Evolutionary conservation across 192 early-diverging fungal species (phyloP).

Genomic region (Coemansia asiatica): DNA sequence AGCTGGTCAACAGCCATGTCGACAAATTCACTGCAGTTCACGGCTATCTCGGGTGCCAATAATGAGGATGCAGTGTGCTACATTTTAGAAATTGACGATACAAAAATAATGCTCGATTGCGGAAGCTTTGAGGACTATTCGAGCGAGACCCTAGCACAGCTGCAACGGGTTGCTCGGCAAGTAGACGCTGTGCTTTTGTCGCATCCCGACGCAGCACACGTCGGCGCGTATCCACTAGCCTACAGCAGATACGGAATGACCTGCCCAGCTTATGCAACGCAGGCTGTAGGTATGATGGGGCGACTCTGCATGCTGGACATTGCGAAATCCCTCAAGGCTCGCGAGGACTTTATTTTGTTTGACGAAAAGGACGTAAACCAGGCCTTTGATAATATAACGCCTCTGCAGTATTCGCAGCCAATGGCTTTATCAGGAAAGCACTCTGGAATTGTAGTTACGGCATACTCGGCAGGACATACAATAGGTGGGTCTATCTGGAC

Average conservation of each 20-base stretch:
- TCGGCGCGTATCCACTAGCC: conserved; percentile 86
- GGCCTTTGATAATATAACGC: conserved; percentile 79
- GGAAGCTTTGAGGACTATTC: conserved; percentile 84
- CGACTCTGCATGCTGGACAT: conserved; percentile 80
- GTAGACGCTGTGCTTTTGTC: conserved; percentile 88
- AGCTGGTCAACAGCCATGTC: conserved; percentile 19
- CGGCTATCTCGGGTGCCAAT: conserved; percentile 80
- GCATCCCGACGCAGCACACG: conserved; percentile 84
- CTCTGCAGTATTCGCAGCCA: conserved; percentile 87
- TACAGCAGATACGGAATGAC: conserved; percentile 71
- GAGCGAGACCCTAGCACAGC: conserved; percentile 62
- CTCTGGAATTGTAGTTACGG: conserved; percentile 83
- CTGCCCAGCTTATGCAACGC: conserved; percentile 86
- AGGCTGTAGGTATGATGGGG: conserved; percentile 93
- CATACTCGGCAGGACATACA: conserved; percentile 89
- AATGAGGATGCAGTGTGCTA: conserved; percentile 87
- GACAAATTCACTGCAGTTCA: conserved; percentile 71
- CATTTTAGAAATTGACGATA: conserved; percentile 88
- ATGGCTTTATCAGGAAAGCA: conserved; percentile 64
- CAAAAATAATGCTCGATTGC: conserved; percentile 93
- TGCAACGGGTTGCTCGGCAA: conserved; percentile 80
- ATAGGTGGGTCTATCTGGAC: conserved; percentile 97
- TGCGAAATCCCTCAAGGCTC: conserved; percentile 65
- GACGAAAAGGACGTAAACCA: conserved; percentile 76
- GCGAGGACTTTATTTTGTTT: conserved; percentile 75